Evolutionary conservation across 352 stramenopile species (phyloP), one percentile per base, ranked within the genome.

Genomic region (Globisporangium nagaii): DNA sequence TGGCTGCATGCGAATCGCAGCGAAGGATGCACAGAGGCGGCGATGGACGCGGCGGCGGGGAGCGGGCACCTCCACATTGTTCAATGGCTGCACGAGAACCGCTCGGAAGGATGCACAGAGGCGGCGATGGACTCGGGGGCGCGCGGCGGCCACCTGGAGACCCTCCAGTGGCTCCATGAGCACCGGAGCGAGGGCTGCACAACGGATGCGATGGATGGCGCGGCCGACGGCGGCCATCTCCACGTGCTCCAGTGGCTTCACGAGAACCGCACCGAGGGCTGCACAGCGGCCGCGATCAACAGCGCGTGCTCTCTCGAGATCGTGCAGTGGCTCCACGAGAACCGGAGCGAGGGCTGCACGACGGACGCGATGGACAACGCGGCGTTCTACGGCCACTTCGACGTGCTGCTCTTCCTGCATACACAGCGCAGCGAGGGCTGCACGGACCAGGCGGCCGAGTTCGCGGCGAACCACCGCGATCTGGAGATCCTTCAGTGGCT

Each of bases 81-180:
- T n/a, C 53, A 84, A 61, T 89, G 78, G 78, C 54, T 86, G 12
- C 72, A 86, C 42, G n/a, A n/a, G n/a, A n/a, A n/a, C n/a, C n/a
- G n/a, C n/a, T n/a, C n/a, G n/a, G n/a, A n/a, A n/a, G n/a, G 42
- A 59, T 81, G 71, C 60, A 86, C 76, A 3, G 36, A 48, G 19
- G 36, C 36, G 30, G 50, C 50, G 37, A 55, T 58, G 51, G 37
- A 58, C 30, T 31, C 24, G 8, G 51, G 36, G 1, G 51, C 40
- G 17, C 37, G 40, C 24, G 30, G 35, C 40, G 51, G 51, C 13
- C 40, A 48, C 24, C 30, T 47, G 30, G 37, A 56, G 8, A 19
- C 49, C 19, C 34, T 56, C n/a, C 34, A 56, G n/a, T 56, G 35
- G 35, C 27, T 56, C n/a, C n/a, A n/a, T n/a, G n/a, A n/a, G n/a